A percentile compares a stretch with the other conserved stretches of the same genome.
Conservation (phyloP, 2,329 filamentous ascomycete species). For the Penicillium nordicum region DNA sequence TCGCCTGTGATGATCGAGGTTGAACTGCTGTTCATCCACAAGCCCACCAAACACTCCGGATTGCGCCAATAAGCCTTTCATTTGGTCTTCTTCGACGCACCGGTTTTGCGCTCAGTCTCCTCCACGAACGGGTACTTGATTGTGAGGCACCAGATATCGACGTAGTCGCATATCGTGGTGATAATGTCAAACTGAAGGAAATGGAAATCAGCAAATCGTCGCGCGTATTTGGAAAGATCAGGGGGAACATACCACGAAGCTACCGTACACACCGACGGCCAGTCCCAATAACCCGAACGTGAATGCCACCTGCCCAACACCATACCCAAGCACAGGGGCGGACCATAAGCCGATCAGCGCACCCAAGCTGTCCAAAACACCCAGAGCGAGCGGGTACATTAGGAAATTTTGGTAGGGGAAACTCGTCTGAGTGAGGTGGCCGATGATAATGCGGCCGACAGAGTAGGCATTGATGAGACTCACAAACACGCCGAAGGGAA, state of each 20-base stretch:
- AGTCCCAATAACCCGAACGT: conserved; percentile 84
- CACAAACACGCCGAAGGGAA: conserved; percentile 86
- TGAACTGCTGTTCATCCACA: conserved; percentile 15
- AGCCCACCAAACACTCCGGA: not conserved
- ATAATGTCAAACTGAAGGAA: conserved; percentile 72
- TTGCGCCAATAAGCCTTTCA: not conserved
- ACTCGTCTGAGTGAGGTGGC: conserved; percentile 78
- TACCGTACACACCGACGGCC: conserved; percentile 88
- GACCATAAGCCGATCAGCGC: conserved; percentile 67
- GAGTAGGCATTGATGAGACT: conserved; percentile 92
- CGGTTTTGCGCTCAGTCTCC: conserved; percentile 25
- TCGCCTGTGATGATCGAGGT: conserved; percentile 13
- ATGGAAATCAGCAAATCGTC: not conserved
- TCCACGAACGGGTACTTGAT: conserved; percentile 76
- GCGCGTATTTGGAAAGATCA: not conserved
- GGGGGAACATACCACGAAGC: conserved; percentile 67
- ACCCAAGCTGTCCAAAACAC: conserved; percentile 75
- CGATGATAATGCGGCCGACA: conserved; percentile 92
- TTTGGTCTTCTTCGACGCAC: conserved; percentile 29
- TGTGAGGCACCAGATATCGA: conserved; percentile 97
- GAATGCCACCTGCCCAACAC: conserved; percentile 85
- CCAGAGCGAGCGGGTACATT: conserved; percentile 70
- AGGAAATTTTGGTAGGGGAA: conserved; percentile 93
- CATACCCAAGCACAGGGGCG: conserved; percentile 64
- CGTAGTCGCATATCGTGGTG: conserved; percentile 93